Percentiles rank a stretch among this genome's conserved stretches.
phyloP scores from a whole-genome alignment of 306 rosid species.

The Oxytropis ochrocephala region DNA sequence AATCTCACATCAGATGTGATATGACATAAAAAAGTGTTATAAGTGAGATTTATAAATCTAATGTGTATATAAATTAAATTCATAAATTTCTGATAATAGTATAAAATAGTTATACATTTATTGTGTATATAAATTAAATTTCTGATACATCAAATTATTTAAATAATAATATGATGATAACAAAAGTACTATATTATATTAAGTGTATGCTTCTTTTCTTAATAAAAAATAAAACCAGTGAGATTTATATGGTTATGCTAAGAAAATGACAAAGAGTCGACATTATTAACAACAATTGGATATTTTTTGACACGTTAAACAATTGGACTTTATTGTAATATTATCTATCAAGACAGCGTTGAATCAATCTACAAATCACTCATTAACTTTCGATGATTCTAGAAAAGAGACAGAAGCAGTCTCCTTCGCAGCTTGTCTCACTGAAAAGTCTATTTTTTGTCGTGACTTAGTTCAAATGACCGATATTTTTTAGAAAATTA shows the following conservation, averaged over 20 bases:
- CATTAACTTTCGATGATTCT: background rate
- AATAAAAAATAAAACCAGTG: background rate
- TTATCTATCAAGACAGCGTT: no score
- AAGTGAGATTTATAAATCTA: no score
- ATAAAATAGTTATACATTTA: no score
- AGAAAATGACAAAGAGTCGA: background rate
- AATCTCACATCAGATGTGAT: no score
- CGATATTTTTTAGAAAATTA: no score
- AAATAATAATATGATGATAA: no score
- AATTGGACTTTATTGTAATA: background rate
- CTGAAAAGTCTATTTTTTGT: background rate
- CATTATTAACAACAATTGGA: background rate
- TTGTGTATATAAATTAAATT: no score
- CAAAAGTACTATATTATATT: background rate
- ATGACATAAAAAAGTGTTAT: no score
- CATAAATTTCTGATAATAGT: no score
- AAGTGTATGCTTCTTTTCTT: background rate
- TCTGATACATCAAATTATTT: background rate
- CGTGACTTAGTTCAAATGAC: background rate
- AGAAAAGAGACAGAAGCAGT: background rate
- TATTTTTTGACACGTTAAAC: no score
- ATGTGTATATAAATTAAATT: no score
- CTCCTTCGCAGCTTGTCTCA: background rate
- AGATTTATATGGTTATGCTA: background rate
- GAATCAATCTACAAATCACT: background rate